A percentile compares a stretch with the other conserved stretches of the same genome.
Evolutionary conservation across 192 early-diverging fungal genomes (phyloP).

Genomic region (Phlyctochytrium planicorne): DNA sequence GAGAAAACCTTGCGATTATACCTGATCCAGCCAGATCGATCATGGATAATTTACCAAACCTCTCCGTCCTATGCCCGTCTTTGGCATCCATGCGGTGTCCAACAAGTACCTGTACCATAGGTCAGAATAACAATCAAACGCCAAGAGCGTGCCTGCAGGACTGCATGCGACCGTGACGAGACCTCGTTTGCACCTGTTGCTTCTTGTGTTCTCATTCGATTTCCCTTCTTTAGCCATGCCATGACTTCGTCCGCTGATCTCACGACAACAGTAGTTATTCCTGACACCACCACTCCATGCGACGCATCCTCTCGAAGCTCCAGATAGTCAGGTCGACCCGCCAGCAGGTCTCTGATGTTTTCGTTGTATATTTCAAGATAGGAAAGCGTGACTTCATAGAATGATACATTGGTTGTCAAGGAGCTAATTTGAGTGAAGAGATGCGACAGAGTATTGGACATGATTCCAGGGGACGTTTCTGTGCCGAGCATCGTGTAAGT

Average conservation of each 20-base stretch:
- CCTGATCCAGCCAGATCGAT: constrained; percentile 79
- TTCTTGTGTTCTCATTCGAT: constrained; percentile 72
- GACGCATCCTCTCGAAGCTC: constrained; percentile 74
- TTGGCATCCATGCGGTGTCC: constrained; percentile 19
- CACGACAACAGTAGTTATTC: constrained; percentile 60
- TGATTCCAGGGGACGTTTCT: constrained; percentile 65
- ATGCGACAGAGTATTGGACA: constrained; percentile 63
- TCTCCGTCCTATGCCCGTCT: constrained; percentile 27
- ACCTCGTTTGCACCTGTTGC: constrained; percentile 73
- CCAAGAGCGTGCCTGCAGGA: constrained; percentile 59
- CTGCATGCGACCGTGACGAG: constrained; percentile 74
- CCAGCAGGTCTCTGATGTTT: constrained; percentile 60
- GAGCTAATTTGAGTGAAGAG: constrained; percentile 53
- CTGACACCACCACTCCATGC: constrained; percentile 65
- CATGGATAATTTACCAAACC: constrained; percentile 54
- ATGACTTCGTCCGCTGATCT: constrained; percentile 58
- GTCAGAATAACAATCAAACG: not conserved
- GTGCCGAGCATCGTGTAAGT: constrained; percentile 81
- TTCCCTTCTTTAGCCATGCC: constrained; percentile 52
- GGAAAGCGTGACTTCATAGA: constrained; percentile 38
- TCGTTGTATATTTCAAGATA: constrained; percentile 67
- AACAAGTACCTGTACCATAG: constrained; percentile 20
- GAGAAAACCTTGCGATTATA: constrained; percentile 10
- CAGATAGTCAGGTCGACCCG: constrained; percentile 48
- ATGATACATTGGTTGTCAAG: not conserved